Base-by-base conservation (phyloP, 2,329 filamentous ascomycete genomes). In the Nothophaeocryptopus gaeumannii region DNA sequence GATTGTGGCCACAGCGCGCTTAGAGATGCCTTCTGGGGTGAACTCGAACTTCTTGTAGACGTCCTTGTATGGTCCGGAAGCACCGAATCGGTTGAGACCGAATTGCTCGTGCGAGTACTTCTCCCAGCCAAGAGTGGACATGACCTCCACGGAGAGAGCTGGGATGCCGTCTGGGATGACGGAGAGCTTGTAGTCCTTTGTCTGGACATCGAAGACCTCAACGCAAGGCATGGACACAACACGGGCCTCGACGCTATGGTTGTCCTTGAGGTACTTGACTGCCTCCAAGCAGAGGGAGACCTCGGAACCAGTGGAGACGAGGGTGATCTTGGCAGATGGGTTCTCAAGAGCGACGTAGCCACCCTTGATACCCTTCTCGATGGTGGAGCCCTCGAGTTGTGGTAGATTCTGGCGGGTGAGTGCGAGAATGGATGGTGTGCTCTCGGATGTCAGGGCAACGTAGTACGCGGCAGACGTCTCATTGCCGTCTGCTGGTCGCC, bases 41-140 rank as follows among this genome's bases (percentile, higher is more conserved):
- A 99, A 97, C 76, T 97, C 93, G 77, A 99, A 99, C 83, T 96
- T 97, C 88, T 95, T 86, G 83, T 99, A 99, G 55, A 99, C 90
- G 67, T 97, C 86, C 85, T 92, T 92, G 81, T 97, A 97, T 62
- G 92, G 86, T 67, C 92, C 93, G 49, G 89, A 95, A 62, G 92
- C 92, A 84, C 93, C 93, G 75, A 99, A 99, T 72, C 93, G 84
- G 86, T 99, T 99, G 62, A 99, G 84, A 72, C 93, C 93, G 68
- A 99, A 99, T 79, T 99, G 93, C 84, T 99, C 93, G 77, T 99
- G 92, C 53, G 90, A 88, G 79, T 97, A 99, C 74, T 92, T 88
- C 83, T 97, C 91, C 93, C 93, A 99, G 64, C 93, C 93, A 76
- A 96, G 85, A 63, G 93, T 99, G 74, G 82, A 87, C 88, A 96